Evolutionary conservation across 495 filamentous ascomycete genomes (phyloP).

Genomic region (Neurospora discreta): DNA sequence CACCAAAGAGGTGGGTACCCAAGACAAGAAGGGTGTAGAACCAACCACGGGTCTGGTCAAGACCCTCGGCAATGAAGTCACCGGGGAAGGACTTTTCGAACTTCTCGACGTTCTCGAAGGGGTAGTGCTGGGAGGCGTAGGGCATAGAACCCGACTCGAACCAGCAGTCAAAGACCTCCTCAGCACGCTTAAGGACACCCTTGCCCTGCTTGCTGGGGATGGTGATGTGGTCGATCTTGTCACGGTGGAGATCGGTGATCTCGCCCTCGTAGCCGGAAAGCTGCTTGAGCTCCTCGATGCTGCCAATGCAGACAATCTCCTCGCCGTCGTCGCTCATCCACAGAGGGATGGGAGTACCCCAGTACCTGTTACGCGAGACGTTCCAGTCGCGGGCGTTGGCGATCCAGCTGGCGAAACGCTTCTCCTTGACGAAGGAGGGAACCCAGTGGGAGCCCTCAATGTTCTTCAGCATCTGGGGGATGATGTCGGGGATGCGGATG

Average conservation of each 20-base stretch:
- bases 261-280: conserved; percentile 79
- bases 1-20: conserved; percentile 81
- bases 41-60: conserved; percentile 77
- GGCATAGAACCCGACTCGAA: conserved; percentile 86
- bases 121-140: conserved; percentile 86
- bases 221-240: conserved; percentile 92
- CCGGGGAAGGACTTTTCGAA: conserved; percentile 79
- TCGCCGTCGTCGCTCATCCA: conserved; percentile 86
- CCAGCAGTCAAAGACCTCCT: conserved; percentile 98
- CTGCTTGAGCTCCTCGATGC: conserved; percentile 73
- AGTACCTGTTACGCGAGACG: conserved; percentile 89
- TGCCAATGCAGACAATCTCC: conserved; percentile 81
- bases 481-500: conserved; percentile 71
- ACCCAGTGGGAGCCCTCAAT: conserved; percentile 94
- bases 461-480: conserved; percentile 81
- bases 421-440: conserved; percentile 83
- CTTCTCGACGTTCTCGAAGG: conserved; percentile 80
- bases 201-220: conserved; percentile 90
- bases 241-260: conserved; percentile 82
- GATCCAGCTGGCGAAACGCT: conserved; percentile 55
- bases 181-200: conserved; percentile 66
- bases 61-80: conserved; percentile 93
- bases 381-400: conserved; percentile 95
- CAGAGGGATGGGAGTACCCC: conserved; percentile 92
- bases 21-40: conserved; percentile 91